phyloP scores from a whole-genome alignment of 768 basidiomycete genomes.

The Udeniomyces megalosporus region DNA sequence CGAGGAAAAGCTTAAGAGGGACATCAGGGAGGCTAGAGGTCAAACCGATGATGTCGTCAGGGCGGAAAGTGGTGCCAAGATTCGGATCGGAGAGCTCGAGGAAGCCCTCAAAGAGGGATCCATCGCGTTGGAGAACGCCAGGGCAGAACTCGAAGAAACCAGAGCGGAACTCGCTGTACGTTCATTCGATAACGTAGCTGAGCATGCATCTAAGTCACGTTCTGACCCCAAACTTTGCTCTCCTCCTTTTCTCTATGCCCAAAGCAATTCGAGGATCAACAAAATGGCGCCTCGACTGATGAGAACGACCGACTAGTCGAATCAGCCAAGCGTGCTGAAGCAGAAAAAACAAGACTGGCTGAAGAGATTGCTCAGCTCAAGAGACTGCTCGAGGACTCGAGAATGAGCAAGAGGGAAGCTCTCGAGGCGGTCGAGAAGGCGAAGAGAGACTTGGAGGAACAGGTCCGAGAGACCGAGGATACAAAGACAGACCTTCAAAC shows the following conservation, averaged over 20 bases:
- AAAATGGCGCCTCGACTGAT: slow-evolving; percentile 24
- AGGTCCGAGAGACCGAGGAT: background rate
- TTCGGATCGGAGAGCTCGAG: slow-evolving; percentile 67
- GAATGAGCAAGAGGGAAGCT: slow-evolving; percentile 22
- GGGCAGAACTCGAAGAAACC: slow-evolving; percentile 68
- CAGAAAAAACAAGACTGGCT: slow-evolving; percentile 39
- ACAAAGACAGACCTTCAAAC: background rate
- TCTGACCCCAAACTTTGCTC: background rate
- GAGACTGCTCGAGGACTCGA: slow-evolving; percentile 35
- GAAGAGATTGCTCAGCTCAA: slow-evolving; percentile 45
- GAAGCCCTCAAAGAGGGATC: slow-evolving; percentile 77
- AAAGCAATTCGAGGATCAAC: slow-evolving; percentile 52
- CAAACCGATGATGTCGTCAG: slow-evolving; percentile 39
- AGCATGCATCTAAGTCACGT: background rate
- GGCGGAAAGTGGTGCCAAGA: slow-evolving; percentile 46
- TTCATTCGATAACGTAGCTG: slow-evolving; percentile 1
- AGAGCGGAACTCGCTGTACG: slow-evolving; percentile 63
- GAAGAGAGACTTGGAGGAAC: slow-evolving; percentile 16
- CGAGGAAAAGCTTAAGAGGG: slow-evolving; percentile 54
- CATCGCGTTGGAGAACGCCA: slow-evolving; percentile 68
- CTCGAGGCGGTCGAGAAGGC: background rate
- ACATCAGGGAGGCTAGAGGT: slow-evolving; percentile 48
- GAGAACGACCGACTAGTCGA: slow-evolving; percentile 30
- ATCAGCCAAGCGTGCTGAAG: slow-evolving; percentile 36
- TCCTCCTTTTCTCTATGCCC: background rate